phyloP scores from a whole-genome alignment of 1,284 basidiomycete genomes.

The Puccinia novopanici region DNA sequence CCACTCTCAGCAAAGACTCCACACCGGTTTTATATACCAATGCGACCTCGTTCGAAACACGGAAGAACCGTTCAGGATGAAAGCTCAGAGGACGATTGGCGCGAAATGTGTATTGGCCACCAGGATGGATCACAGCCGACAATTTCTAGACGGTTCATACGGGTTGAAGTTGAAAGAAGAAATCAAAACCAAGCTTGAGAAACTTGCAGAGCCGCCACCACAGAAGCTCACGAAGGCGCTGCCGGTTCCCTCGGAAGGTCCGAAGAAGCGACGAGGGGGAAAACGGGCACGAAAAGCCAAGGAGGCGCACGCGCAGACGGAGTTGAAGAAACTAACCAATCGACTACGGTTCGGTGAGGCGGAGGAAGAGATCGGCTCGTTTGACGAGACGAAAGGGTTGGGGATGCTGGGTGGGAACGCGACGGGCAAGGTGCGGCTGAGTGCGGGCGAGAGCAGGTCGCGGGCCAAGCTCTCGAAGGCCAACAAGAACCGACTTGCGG shows the following conservation, averaged over 20 bases:
- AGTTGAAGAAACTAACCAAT: conserved; percentile 94
- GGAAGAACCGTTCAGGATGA: conserved; percentile 86
- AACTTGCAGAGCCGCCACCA: conserved; percentile 89
- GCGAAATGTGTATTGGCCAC: conserved; percentile 89
- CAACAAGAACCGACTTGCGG: conserved; percentile 75
- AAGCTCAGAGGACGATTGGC: conserved; percentile 86
- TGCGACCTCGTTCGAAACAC: conserved; percentile 81
- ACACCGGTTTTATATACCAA: conserved; percentile 95
- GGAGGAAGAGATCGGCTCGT: conserved; percentile 92
- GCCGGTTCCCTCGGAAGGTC: conserved; percentile 93
- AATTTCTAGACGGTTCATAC: conserved; percentile 67
- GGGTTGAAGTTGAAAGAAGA: conserved; percentile 79
- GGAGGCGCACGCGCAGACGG: conserved; percentile 94
- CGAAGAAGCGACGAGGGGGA: conserved; percentile 84
- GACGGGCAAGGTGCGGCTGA: conserved; percentile 83
- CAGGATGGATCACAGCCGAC: conserved; percentile 84
- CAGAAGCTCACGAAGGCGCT: conserved; percentile 90
- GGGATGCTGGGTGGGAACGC: conserved; percentile 84
- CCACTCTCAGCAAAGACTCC: conserved; percentile 69
- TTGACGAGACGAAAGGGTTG: conserved; percentile 92
- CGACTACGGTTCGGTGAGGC: conserved; percentile 92
- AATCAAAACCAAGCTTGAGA: conserved; percentile 85
- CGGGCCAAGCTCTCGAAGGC: conserved; percentile 96
- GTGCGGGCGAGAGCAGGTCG: conserved; percentile 80
- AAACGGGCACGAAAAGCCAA: conserved; percentile 95